Percentiles rank a stretch among this genome's conserved stretches.
Evolutionary conservation across 2,329 filamentous ascomycete species (phyloP).

Genomic region (Fusarium buxicola): DNA sequence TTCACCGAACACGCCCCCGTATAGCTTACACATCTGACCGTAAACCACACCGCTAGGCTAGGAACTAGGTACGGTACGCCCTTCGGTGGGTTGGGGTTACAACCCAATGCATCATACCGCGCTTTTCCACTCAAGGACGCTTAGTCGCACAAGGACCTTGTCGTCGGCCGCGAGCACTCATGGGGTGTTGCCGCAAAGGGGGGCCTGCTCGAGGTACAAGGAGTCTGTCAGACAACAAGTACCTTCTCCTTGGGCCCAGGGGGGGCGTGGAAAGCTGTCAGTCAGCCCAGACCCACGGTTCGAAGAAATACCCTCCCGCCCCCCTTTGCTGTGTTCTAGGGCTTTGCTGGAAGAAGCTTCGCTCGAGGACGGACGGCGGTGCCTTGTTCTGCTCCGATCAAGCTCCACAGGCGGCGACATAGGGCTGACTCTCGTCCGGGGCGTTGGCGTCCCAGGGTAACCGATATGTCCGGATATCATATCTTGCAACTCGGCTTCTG

Average conservation of each 20-base stretch:
- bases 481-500: not conserved
- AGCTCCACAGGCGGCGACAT: slow-evolving; percentile 8
- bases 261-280: slow-evolving; percentile 10
- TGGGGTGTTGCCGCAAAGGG: slow-evolving; percentile 14
- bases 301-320: slow-evolving; percentile 20
- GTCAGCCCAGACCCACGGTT: slow-evolving; percentile 25
- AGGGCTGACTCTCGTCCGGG: slow-evolving; percentile 27
- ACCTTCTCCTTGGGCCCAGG: slow-evolving; percentile 7
- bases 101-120: slow-evolving; percentile 19
- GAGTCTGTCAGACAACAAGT: slow-evolving; percentile 38
- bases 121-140: slow-evolving; percentile 9
- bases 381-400: not conserved
- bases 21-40: no score
- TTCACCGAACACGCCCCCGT: no score
- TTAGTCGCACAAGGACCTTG: slow-evolving; percentile 2
- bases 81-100: slow-evolving; percentile 44
- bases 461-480: not conserved
- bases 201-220: slow-evolving; percentile 27
- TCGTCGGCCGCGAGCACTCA: slow-evolving; percentile 4
- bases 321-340: slow-evolving; percentile 29
- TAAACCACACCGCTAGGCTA: no score
- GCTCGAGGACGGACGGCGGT: not conserved
- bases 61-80: not conserved
- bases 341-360: slow-evolving; percentile 24
- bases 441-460: not conserved